phyloP scores from a whole-genome alignment of 164 flowering plant species.

The Dillenia turbinata region DNA sequence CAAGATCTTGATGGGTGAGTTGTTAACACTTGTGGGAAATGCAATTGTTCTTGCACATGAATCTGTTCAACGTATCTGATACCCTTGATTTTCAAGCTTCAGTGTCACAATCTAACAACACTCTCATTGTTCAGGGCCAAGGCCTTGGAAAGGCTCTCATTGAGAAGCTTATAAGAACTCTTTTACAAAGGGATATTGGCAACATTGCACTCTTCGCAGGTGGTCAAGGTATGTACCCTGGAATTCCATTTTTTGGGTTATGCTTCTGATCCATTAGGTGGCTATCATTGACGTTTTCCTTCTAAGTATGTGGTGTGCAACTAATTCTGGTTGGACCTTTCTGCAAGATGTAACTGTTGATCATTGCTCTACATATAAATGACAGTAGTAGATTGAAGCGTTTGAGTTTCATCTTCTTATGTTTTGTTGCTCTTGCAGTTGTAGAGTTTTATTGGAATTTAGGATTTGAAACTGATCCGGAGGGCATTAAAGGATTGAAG shows the following conservation, averaged over 20 bases:
- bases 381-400: neutral
- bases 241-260: neutral
- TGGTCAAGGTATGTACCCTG: constrained; percentile 57
- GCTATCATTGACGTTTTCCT: too few relatives aligned
- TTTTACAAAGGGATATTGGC: constrained; percentile 87
- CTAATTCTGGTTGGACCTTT: too few relatives aligned
- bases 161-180: constrained; percentile 77
- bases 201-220: constrained; percentile 95
- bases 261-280: too few relatives aligned
- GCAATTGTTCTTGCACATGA: too few relatives aligned
- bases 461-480: constrained; percentile 95
- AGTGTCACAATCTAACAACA: too few relatives aligned
- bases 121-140: constrained; percentile 61
- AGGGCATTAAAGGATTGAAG: constrained; percentile 73
- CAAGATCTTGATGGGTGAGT: too few relatives aligned
- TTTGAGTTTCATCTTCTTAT: constrained; percentile 5
- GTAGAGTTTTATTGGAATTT: constrained; percentile 84
- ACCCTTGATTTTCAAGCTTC: too few relatives aligned
- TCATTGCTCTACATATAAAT: too few relatives aligned
- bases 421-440: constrained; percentile 48
- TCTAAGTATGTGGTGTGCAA: too few relatives aligned
- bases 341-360: too few relatives aligned
- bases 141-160: constrained; percentile 94
- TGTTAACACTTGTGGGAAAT: too few relatives aligned
- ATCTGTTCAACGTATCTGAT: too few relatives aligned